Conservation (phyloP, 139 green algal genomes). For the Ulvella scutata region DNA sequence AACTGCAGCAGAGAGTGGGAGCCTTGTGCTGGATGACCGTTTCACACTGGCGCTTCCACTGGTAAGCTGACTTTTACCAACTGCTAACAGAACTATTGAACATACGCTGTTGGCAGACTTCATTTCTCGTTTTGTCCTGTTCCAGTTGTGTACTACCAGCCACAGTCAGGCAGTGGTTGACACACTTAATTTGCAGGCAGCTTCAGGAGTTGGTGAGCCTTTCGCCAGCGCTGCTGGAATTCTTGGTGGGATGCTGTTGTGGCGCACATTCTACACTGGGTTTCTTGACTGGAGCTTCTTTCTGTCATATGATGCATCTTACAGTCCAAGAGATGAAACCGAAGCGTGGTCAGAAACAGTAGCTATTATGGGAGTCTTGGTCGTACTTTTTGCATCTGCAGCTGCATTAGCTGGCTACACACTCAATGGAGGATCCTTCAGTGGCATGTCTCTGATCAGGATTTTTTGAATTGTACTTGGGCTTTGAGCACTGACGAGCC, state of each 20-base stretch:
- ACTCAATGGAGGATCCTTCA: too few relatives aligned
- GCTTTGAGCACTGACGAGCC: too few relatives aligned
- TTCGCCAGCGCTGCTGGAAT: slow-evolving; percentile 43
- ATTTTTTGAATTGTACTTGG: too few relatives aligned
- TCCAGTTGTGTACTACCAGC: too few relatives aligned
- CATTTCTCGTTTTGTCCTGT: background rate
- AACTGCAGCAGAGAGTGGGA: slow-evolving; percentile 37
- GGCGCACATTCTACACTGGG: slow-evolving; percentile 42
- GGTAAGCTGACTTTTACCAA: background rate
- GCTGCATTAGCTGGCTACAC: background rate
- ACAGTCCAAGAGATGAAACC: background rate
- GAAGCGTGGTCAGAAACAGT: background rate
- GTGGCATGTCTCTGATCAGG: too few relatives aligned
- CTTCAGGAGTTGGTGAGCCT: slow-evolving; percentile 38
- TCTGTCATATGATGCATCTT: background rate
- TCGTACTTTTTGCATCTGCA: background rate
- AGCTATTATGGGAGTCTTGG: background rate
- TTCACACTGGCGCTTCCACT: background rate
- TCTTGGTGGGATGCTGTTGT: slow-evolving; percentile 48
- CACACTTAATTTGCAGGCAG: slow-evolving; percentile 22
- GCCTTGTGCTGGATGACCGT: background rate
- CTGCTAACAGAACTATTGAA: background rate
- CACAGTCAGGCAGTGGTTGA: too few relatives aligned
- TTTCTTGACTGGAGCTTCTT: slow-evolving; percentile 36
- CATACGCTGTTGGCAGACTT: background rate